Conservation (phyloP, 2,329 filamentous ascomycete species). For the Aureobasidium sp. region DNA sequence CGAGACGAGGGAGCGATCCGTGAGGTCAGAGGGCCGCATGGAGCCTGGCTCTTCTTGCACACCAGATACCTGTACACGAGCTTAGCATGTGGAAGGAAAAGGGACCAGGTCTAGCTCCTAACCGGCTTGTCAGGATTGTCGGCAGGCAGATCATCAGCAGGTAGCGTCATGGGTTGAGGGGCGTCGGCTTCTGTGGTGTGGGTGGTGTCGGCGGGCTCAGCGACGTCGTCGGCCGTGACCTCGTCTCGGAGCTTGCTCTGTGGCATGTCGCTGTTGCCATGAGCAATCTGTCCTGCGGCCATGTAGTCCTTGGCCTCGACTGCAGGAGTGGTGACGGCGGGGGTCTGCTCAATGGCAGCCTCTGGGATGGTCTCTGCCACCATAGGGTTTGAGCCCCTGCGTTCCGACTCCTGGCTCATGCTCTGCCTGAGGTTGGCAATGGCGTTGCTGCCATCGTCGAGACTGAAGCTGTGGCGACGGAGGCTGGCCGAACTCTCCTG, state of each 20-base stretch:
- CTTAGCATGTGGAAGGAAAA: not conserved
- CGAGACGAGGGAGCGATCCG: conserved; percentile 17
- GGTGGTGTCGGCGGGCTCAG: not conserved
- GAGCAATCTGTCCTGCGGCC: conserved; percentile 18
- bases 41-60: conserved; percentile 35
- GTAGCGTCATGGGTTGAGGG: conserved; percentile 14
- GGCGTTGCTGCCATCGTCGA: conserved; percentile 30
- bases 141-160: conserved; percentile 24
- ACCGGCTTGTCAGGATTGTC: conserved; percentile 39
- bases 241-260: conserved; percentile 12
- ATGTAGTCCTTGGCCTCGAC: conserved; percentile 25
- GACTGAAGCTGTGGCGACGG: conserved; percentile 38
- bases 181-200: not conserved
- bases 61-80: conserved; percentile 25
- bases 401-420: conserved; percentile 35
- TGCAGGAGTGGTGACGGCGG: conserved; percentile 26
- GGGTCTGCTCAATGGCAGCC: conserved; percentile 34
- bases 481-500: conserved; percentile 22
- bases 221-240: not conserved
- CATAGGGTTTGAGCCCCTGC: conserved; percentile 31
- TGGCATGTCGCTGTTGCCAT: conserved; percentile 15
- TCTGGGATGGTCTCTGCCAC: conserved; percentile 37
- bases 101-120: not conserved
- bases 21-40: conserved; percentile 21
- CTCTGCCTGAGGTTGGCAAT: conserved; percentile 34